Conservation (phyloP, 139 green algal genomes). For the Chlamydomonas urium region DNA sequence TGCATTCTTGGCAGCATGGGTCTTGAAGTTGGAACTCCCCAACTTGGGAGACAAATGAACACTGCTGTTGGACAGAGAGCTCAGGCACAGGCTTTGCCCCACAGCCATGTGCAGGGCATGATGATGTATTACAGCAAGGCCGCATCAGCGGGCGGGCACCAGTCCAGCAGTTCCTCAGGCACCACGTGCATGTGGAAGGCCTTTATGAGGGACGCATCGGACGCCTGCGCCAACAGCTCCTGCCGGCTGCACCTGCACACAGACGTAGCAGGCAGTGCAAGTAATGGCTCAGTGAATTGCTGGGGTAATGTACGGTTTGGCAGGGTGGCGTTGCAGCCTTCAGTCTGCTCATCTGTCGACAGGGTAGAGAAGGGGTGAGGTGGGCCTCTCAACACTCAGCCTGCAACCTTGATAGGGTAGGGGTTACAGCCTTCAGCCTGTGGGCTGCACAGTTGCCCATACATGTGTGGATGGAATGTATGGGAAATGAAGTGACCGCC, state of each 20-base stretch:
- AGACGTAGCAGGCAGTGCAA: too few species aligned
- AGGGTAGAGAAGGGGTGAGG: neutral
- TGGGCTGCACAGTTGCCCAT: too few species aligned
- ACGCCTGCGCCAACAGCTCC: neutral
- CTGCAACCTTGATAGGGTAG: neutral
- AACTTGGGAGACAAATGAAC: conserved; percentile 10
- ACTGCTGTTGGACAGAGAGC: too few species aligned
- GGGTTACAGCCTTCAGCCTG: too few species aligned
- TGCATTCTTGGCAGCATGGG: too few species aligned
- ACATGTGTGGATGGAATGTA: too few species aligned
- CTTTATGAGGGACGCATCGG: neutral
- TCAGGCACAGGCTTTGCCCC: too few species aligned
- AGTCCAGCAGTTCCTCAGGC: neutral
- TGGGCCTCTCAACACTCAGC: neutral
- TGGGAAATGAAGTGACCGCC: too few species aligned
- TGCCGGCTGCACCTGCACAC: neutral
- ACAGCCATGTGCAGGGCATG: too few species aligned
- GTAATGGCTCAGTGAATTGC: neutral
- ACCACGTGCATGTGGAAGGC: neutral
- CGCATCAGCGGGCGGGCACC: neutral
- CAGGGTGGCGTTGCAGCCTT: neutral
- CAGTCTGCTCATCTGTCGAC: neutral
- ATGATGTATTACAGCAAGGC: too few species aligned
- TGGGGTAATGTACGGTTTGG: neutral
- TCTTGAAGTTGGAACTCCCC: too few species aligned